Percentiles rank a stretch among this genome's conserved stretches.
Conservation (phyloP, 2,329 filamentous ascomycete genomes). For the Colletotrichum zoysiae region DNA sequence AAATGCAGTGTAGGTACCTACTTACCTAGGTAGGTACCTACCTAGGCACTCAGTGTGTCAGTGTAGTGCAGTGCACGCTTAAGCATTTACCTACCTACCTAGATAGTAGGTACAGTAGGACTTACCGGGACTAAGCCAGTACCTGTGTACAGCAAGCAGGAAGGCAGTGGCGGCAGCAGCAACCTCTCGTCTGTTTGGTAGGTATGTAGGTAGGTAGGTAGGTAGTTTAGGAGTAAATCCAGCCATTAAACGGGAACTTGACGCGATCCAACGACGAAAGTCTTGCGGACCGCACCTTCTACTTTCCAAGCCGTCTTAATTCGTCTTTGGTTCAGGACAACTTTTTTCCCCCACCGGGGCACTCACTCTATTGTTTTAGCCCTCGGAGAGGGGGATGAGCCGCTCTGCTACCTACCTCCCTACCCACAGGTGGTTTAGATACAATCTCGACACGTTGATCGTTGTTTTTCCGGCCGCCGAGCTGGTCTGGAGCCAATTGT, state of each 20-base stretch:
- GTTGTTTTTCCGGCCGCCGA: constrained; percentile 1
- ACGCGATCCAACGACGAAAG: constrained; percentile 25
- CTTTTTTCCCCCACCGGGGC: not conserved
- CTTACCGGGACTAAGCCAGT: no score
- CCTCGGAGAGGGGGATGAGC: not conserved
- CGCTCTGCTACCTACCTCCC: not conserved
- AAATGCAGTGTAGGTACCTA: not conserved
- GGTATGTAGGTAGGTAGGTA: no score
- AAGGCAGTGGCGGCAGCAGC: not conserved
- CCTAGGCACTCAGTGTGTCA: no score
- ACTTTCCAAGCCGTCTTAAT: constrained; percentile 2
- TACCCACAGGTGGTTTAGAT: no score
- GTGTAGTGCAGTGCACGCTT: no score
- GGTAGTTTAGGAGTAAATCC: no score
- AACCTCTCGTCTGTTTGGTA: constrained; percentile 5
- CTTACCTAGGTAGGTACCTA: no score
- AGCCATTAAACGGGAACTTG: not conserved
- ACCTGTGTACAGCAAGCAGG: not conserved
- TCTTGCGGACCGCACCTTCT: constrained; percentile 20
- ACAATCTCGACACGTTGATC: constrained; percentile 13
- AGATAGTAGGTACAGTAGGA: no score
- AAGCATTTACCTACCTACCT: no score
- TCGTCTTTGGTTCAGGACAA: constrained; percentile 9
- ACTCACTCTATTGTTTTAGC: not conserved
- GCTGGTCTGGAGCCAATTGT: constrained; percentile 3